phyloP scores from a whole-genome alignment of 2,329 filamentous ascomycete species.

The Apiospora arundinis region DNA sequence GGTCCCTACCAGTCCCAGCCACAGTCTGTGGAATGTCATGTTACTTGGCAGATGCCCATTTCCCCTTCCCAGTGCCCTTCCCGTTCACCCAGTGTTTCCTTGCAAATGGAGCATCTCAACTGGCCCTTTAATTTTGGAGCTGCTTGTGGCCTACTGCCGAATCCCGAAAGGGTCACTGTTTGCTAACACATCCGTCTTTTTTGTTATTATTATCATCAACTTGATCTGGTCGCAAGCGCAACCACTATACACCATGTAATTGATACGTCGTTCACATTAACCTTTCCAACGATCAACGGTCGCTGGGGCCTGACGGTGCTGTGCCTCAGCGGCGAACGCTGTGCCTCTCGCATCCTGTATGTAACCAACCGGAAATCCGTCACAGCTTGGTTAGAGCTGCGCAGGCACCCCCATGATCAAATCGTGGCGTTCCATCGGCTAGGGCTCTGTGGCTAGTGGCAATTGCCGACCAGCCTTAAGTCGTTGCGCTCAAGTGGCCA shows the following conservation, averaged over 20 bases:
- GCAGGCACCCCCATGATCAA: background rate
- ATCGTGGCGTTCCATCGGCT: background rate
- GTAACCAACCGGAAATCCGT: background rate
- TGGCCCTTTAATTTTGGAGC: constrained; percentile 3
- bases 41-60: background rate
- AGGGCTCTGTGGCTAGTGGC: background rate
- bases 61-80: too few relatives aligned
- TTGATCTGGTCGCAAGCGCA: background rate
- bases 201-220: background rate
- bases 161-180: background rate
- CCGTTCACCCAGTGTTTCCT: background rate
- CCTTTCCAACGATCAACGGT: background rate
- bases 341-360: background rate
- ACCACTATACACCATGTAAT: background rate
- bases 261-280: background rate
- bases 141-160: background rate
- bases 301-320: background rate
- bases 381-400: background rate
- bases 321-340: background rate
- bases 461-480: background rate
- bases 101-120: background rate
- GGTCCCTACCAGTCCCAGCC: background rate
- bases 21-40: background rate
- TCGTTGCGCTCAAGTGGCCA: background rate
- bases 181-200: background rate